Evolutionary conservation across 352 stramenopile species (phyloP).

Genomic region (Globisporangium yorkense): DNA sequence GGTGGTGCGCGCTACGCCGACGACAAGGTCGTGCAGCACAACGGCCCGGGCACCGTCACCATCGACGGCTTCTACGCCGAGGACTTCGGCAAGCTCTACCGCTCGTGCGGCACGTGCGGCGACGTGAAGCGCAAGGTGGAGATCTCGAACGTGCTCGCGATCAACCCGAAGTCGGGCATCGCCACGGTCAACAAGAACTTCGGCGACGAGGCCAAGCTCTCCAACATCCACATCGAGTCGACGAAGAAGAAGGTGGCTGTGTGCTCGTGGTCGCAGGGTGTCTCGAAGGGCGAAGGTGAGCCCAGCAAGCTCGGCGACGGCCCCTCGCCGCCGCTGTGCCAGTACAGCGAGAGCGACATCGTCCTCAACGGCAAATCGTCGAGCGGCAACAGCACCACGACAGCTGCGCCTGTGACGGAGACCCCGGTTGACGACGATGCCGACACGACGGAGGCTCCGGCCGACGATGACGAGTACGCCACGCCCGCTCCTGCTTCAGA

Average conservation of each 20-base stretch:
- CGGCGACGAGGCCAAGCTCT: slow-evolving; percentile 17
- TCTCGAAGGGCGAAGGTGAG: slow-evolving; percentile 12
- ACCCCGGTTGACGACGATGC: neutral
- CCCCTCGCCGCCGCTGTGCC: slow-evolving; percentile 8
- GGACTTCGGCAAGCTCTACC: slow-evolving; percentile 26
- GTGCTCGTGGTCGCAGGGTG: slow-evolving; percentile 25
- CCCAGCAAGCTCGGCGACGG: slow-evolving; percentile 25
- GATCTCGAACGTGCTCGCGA: slow-evolving; percentile 24
- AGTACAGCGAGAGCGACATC: slow-evolving; percentile 10
- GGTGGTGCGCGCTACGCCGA: slow-evolving; percentile 21
- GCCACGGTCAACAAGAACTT: slow-evolving; percentile 30
- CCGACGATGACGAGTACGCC: neutral
- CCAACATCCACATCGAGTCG: slow-evolving; percentile 19
- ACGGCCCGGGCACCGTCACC: slow-evolving; percentile 17
- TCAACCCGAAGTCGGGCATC: slow-evolving; percentile 19
- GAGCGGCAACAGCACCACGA: slow-evolving; percentile 2
- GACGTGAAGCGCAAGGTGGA: slow-evolving; percentile 15
- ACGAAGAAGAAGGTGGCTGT: slow-evolving; percentile 13
- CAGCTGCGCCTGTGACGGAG: neutral
- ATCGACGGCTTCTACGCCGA: slow-evolving; percentile 29
- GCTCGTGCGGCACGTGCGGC: slow-evolving; percentile 26
- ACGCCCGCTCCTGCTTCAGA: neutral
- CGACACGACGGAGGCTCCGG: neutral
- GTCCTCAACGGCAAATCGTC: slow-evolving; percentile 2
- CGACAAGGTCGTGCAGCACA: slow-evolving; percentile 31